These are phyloP conservation scores for Penicillium brasilianum DNA, from an alignment of 2,329 filamentous ascomycete genomes.

Conservation along the genomic window DNA sequence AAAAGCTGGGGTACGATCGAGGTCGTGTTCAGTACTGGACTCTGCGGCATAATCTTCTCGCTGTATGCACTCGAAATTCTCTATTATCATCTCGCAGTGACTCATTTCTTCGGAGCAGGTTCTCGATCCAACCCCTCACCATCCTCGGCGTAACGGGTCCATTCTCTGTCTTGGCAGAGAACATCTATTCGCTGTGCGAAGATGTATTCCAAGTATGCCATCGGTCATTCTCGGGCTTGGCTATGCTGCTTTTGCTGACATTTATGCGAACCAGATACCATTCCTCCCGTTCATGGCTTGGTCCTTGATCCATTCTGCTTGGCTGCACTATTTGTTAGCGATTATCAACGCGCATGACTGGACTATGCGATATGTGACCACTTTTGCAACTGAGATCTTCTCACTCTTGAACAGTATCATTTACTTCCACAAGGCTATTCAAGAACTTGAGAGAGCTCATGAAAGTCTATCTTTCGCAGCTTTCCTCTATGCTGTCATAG, in stretches of 20 bases:
- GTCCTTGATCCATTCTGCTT: conserved; percentile 68
- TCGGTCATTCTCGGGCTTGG: not conserved
- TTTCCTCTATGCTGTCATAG: conserved; percentile 69
- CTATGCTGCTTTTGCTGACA: conserved; percentile 4
- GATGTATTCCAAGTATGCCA: conserved; percentile 58
- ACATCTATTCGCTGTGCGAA: conserved; percentile 64
- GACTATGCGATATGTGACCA: conserved; percentile 73
- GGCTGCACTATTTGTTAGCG: conserved; percentile 68
- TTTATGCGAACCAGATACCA: conserved; percentile 35
- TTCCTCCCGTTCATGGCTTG: conserved; percentile 73
- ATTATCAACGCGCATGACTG: conserved; percentile 72
- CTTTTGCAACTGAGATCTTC: conserved; percentile 70
- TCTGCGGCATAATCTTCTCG: conserved; percentile 68
- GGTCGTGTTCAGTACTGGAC: conserved; percentile 68
- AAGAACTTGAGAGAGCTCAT: conserved; percentile 67
- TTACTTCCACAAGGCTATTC: conserved; percentile 70
- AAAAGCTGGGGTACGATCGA: conserved; percentile 70
- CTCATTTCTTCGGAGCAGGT: conserved; percentile 35
- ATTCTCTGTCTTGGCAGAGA: conserved; percentile 70
- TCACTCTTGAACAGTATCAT: conserved; percentile 70
- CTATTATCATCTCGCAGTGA: not conserved
- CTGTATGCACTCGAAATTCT: conserved; percentile 46
- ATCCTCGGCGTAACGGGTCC: conserved; percentile 70
- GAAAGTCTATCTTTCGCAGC: conserved; percentile 62
- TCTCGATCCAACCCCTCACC: conserved; percentile 67